Conservation (phyloP, 2,329 filamentous ascomycete species). For the Beauveria bassiana region DNA sequence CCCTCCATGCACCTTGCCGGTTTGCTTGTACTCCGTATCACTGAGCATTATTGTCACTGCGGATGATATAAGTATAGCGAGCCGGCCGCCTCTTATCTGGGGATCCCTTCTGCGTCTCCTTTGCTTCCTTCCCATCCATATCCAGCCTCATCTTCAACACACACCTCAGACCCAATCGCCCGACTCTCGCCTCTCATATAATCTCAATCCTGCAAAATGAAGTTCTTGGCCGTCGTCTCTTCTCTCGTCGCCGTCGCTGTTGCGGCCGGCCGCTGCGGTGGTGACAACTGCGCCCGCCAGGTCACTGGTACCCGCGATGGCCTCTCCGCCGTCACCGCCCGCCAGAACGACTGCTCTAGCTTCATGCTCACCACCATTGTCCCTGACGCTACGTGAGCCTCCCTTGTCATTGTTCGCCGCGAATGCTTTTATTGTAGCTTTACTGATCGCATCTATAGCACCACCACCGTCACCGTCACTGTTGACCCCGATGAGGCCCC, state of each 20-base stretch:
- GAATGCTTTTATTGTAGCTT: not conserved
- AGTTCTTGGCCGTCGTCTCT: conserved; percentile 29
- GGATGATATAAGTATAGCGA: conserved; percentile 7
- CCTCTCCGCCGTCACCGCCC: conserved; percentile 25
- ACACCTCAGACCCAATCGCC: not conserved
- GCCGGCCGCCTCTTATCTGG: conserved; percentile 2
- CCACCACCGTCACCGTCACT: conserved; percentile 31
- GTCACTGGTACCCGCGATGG: conserved; percentile 35
- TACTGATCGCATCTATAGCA: conserved; percentile 15
- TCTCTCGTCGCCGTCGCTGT: conserved; percentile 28
- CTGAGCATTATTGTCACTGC: not conserved
- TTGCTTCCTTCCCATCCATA: conserved; percentile 6
- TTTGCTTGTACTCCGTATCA: not conserved
- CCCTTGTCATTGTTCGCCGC: too few species aligned
- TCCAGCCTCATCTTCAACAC: conserved; percentile 8
- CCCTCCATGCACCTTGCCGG: conserved; percentile 2
- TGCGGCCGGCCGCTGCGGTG: conserved; percentile 29
- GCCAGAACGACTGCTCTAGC: conserved; percentile 33
- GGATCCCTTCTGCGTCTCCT: not conserved
- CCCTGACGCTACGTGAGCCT: conserved; percentile 31
- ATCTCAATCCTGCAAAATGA: conserved; percentile 27
- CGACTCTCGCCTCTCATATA: conserved; percentile 4
- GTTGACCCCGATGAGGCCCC: conserved; percentile 25
- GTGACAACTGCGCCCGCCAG: conserved; percentile 40
- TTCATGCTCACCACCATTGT: conserved; percentile 33